Percentiles rank a stretch among this genome's conserved stretches.
Evolutionary conservation across 2,329 filamentous ascomycete genomes (phyloP).

Genomic region (Cytospora leucostoma): DNA sequence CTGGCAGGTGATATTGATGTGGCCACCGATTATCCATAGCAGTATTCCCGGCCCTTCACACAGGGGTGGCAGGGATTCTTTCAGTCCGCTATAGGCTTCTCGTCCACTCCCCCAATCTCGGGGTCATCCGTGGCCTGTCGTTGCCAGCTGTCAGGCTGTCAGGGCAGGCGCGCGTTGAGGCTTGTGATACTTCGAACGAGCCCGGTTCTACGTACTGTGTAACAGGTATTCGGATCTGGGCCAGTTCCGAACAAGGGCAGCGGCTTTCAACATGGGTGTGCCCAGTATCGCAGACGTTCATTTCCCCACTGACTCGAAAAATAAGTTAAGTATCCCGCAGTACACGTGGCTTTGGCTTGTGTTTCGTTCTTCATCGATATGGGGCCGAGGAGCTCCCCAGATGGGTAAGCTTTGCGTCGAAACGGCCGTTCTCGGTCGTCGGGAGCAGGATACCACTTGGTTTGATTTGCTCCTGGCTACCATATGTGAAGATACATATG

Average conservation of each 20-base stretch:
- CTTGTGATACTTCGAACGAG: background rate
- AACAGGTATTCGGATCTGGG: too few species aligned
- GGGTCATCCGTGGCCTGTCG: constrained; percentile 5
- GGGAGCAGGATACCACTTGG: too few species aligned
- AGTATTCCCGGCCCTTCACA: background rate
- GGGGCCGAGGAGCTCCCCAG: background rate
- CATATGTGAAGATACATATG: too few species aligned
- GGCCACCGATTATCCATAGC: background rate
- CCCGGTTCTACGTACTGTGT: too few species aligned
- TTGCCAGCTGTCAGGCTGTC: constrained; percentile 11
- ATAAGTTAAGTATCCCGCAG: background rate
- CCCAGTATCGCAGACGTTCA: too few species aligned
- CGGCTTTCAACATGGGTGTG: too few species aligned
- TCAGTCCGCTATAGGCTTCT: constrained; percentile 10
- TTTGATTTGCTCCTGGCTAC: too few species aligned
- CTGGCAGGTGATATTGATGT: constrained; percentile 3
- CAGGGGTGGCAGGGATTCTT: background rate
- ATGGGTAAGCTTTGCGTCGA: too few species aligned
- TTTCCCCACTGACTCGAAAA: too few species aligned
- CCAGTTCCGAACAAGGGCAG: too few species aligned
- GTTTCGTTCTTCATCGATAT: background rate
- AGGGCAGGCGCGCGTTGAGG: background rate
- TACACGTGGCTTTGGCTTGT: background rate
- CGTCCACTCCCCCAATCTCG: background rate
- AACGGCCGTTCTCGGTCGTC: too few species aligned